Percentiles rank a stretch among this genome's conserved stretches.
phyloP scores from a whole-genome alignment of 345 rosid genomes.

The Gossypium anomalum region DNA sequence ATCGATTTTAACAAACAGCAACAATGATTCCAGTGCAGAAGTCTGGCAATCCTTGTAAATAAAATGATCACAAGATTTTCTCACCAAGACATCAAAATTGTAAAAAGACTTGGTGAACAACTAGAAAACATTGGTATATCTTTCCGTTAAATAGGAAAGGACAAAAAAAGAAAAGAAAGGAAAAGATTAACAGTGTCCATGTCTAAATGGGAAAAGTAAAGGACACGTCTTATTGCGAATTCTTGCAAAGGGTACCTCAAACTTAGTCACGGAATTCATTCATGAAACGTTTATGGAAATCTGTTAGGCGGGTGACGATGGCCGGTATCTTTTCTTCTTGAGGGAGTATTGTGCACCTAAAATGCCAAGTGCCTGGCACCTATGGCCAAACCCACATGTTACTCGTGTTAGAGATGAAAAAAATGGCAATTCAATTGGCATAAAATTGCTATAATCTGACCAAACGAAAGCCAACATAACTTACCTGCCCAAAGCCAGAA shows the following conservation, averaged over 20 bases:
- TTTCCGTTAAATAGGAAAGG: neutral
- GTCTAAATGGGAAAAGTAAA: neutral
- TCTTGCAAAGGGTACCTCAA: neutral
- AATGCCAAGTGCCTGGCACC: neutral
- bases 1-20: too few species aligned
- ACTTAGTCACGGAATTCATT: neutral
- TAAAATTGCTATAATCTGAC: too few species aligned
- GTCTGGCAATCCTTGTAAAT: neutral
- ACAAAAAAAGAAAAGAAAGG: neutral
- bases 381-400: neutral
- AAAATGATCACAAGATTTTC: neutral
- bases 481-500: conserved; percentile 67
- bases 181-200: neutral
- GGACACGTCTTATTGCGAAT: neutral
- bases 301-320: neutral
- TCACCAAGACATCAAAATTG: neutral
- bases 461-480: neutral
- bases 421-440: too few species aligned
- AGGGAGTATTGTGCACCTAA: neutral
- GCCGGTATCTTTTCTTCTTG: neutral
- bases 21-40: too few species aligned
- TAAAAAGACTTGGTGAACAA: neutral
- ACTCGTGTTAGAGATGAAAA: too few species aligned
- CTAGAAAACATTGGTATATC: neutral
- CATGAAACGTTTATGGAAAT: neutral